Evolutionary conservation across 1,284 basidiomycete species (phyloP), one percentile per base, ranked within the genome.

Genomic region (Papiliotrema flavescens): DNA sequence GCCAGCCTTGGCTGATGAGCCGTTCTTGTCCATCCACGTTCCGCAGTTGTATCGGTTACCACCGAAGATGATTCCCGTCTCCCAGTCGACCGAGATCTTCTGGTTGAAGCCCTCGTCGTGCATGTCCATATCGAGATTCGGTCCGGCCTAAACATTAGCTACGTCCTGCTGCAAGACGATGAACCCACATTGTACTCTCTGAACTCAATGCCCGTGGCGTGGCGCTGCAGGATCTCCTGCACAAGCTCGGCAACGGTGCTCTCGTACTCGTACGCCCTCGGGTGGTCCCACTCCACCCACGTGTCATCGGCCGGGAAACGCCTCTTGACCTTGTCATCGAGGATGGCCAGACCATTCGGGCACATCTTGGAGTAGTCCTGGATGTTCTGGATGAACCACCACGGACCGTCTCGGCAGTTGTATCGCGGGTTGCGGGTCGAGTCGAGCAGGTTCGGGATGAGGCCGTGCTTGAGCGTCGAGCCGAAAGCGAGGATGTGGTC

Each of bases 371-470:
- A 86, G 74, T 97, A 98, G 76, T 98, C 93, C 71, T 98, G 95
- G 54, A 98, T 95, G 69, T 90, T 96, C 74, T 98, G 95, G 54
- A 97, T 76, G 88, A 98, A 96, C 90, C 93, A 98, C 95, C 93
- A 66, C 22, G 65, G 65, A 39, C 62, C 68, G 34, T 70, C 70
- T 47, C 58, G 52, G 41, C 70, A 76, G 64, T 77, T 82, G 62
- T 78, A 89, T 83, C 90, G 81, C 13, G 91, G 91, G 56, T 79
- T 90, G 44, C 86, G 83, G 19, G 87, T 80, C 3, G 90, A 94
- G 75, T 96, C 92, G 55, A 97, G 80, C 43, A 97, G 76, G 73
- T 97, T 97, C 1, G 94, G 94, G 63, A 96, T 93, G 61, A 97
- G 78, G 0, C 91, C 91, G 67, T 94, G 90, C 65, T 79, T 80